phyloP scores from a whole-genome alignment of 1,284 basidiomycete species.

The Austropuccinia psidii region DNA sequence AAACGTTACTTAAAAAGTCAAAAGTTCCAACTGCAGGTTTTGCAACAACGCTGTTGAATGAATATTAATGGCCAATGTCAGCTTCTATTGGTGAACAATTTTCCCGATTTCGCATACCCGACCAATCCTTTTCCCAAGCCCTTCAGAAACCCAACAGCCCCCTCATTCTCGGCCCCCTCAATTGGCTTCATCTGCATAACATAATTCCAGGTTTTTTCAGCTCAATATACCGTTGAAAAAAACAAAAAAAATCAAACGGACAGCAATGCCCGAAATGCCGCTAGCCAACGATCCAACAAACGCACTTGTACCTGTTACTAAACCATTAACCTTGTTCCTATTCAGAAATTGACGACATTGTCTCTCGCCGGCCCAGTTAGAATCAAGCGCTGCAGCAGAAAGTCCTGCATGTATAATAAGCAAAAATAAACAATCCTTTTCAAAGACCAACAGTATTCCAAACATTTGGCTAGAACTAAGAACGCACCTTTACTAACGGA shows the following conservation, averaged over 20 bases:
- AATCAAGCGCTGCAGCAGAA: conserved; percentile 36
- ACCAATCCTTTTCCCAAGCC: conserved; percentile 94
- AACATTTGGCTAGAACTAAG: too few species aligned
- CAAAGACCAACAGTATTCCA: too few species aligned
- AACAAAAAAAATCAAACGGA: conserved; percentile 49
- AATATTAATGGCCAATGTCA: too few species aligned
- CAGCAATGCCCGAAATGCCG: conserved; percentile 90
- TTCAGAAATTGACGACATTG: conserved; percentile 35
- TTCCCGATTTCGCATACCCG: conserved; percentile 59
- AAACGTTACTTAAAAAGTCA: conserved; percentile 84
- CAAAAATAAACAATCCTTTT: conserved; percentile 77
- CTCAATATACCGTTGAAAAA: too few species aligned
- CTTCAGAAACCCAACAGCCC: conserved; percentile 93
- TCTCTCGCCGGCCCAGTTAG: conserved; percentile 36
- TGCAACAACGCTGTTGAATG: conserved; percentile 63
- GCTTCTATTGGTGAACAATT: conserved; percentile 39
- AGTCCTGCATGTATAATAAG: conserved; percentile 48
- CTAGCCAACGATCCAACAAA: conserved; percentile 89
- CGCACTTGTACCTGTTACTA: conserved; percentile 80
- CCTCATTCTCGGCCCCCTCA: conserved; percentile 89
- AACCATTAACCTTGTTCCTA: conserved; percentile 36
- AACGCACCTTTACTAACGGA: conserved; percentile 83
- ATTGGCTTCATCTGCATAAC: conserved; percentile 72
- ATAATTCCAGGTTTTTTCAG: conserved; percentile 12
- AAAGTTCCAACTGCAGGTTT: conserved; percentile 96